phyloP scores from a whole-genome alignment of 2,329 filamentous ascomycete species.

The Gyromitra esculenta region DNA sequence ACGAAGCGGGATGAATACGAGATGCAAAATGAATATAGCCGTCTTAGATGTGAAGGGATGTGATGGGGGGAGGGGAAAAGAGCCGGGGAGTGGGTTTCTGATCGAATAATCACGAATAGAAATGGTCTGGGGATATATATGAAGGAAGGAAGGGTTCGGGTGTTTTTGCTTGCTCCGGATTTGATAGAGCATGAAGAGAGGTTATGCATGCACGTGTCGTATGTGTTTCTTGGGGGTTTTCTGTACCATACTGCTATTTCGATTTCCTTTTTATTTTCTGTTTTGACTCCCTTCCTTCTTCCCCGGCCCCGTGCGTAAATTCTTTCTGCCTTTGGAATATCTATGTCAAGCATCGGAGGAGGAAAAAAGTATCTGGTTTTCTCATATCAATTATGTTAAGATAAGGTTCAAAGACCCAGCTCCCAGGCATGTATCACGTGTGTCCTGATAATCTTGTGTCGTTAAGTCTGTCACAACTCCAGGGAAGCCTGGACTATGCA shows the following conservation, averaged over 20 bases:
- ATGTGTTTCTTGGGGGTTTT: constrained; percentile 42
- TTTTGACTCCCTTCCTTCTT: constrained; percentile 4
- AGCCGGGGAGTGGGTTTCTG: constrained; percentile 5
- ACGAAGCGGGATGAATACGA: constrained; percentile 12
- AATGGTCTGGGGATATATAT: constrained; percentile 30
- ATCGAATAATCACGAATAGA: constrained; percentile 47
- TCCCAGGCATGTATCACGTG: neutral
- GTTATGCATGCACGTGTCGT: constrained; percentile 30
- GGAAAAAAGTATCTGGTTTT: constrained; percentile 12
- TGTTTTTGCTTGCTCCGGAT: constrained; percentile 25
- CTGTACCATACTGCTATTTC: constrained; percentile 48
- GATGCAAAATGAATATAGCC: constrained; percentile 12
- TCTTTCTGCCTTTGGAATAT: constrained; percentile 30
- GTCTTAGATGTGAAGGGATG: constrained; percentile 1
- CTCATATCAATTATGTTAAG: constrained; percentile 12
- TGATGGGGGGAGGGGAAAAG: neutral
- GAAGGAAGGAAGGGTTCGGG: constrained; percentile 24
- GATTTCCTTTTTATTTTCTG: constrained; percentile 35
- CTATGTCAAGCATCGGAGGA: constrained; percentile 32
- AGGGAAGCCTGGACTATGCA: too few relatives aligned
- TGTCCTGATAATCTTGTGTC: neutral
- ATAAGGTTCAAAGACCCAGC: neutral
- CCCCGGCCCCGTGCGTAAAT: constrained; percentile 26
- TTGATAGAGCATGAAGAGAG: constrained; percentile 36
- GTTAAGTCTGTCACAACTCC: too few relatives aligned